Conservation (phyloP, 352 stramenopile species). For the Phytophthora palmivora region DNA sequence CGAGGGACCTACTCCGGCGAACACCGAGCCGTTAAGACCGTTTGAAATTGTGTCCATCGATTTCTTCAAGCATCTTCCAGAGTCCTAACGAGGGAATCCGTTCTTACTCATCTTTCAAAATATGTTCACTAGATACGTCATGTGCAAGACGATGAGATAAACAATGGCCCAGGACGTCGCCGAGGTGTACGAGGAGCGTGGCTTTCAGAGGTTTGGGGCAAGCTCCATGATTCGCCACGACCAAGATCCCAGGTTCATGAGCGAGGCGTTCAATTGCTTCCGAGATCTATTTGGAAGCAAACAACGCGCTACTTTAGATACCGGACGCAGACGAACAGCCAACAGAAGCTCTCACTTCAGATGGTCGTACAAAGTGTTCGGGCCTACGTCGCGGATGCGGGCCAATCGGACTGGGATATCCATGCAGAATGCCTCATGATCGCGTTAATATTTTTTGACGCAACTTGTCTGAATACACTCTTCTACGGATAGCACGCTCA, state of each 20-base stretch:
- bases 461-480: not conserved
- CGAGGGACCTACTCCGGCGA: not conserved
- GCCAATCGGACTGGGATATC: not conserved
- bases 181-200: too few species aligned
- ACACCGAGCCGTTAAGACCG: not conserved
- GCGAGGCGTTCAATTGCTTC: not conserved
- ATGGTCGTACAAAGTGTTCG: not conserved
- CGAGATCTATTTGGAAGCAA: not conserved
- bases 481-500: not conserved
- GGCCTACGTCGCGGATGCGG: not conserved
- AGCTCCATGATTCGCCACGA: not conserved
- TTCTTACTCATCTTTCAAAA: too few species aligned
- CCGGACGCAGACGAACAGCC: not conserved
- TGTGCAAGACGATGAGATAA: too few species aligned
- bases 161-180: too few species aligned
- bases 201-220: not conserved
- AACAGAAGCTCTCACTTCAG: not conserved
- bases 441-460: not conserved
- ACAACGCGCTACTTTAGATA: not conserved
- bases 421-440: not conserved
- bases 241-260: not conserved
- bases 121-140: too few species aligned
- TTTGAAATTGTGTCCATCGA: not conserved
- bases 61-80: too few species aligned
- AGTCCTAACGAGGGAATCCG: too few species aligned